phyloP scores from a whole-genome alignment of 1,139 yeast species.

The Pichia sp. region DNA sequence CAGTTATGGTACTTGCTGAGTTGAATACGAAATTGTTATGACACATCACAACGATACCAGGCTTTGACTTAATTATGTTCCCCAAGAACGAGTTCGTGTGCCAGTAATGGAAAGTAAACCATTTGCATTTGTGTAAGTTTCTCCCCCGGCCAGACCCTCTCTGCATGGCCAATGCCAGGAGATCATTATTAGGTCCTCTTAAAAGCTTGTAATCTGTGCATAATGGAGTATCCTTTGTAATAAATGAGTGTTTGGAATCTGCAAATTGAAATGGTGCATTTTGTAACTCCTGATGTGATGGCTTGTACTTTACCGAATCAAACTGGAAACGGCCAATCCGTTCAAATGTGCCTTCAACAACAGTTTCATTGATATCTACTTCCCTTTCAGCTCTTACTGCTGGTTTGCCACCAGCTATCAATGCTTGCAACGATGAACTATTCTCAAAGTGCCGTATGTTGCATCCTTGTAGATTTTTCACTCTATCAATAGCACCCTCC shows the following conservation, averaged over 20 bases:
- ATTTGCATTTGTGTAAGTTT: constrained; percentile 24
- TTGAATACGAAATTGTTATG: constrained; percentile 23
- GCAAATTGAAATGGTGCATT: constrained; percentile 13
- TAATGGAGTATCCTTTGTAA: constrained; percentile 11
- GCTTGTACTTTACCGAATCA: constrained; percentile 8
- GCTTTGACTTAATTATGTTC: constrained; percentile 42
- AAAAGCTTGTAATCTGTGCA: constrained; percentile 11
- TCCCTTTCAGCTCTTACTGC: too few relatives aligned
- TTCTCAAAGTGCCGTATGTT: too few relatives aligned
- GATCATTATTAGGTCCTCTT: constrained; percentile 23
- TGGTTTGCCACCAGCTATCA: too few relatives aligned
- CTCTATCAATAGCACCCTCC: not conserved
- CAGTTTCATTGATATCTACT: too few relatives aligned
- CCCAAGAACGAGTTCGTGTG: constrained; percentile 42
- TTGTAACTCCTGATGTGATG: constrained; percentile 12
- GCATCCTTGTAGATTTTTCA: not conserved
- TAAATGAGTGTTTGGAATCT: constrained; percentile 11
- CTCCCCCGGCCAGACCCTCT: constrained; percentile 7
- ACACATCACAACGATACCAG: constrained; percentile 32
- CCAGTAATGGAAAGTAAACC: constrained; percentile 31
- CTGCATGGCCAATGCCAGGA: constrained; percentile 11
- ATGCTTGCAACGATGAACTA: too few relatives aligned
- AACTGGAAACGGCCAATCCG: constrained; percentile 5
- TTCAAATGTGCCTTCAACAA: too few relatives aligned
- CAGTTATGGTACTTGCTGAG: constrained; percentile 7